Percentiles rank a stretch among this genome's conserved stretches.
phyloP scores from a whole-genome alignment of 805 yeast species.

The Yarrowia divulgata region DNA sequence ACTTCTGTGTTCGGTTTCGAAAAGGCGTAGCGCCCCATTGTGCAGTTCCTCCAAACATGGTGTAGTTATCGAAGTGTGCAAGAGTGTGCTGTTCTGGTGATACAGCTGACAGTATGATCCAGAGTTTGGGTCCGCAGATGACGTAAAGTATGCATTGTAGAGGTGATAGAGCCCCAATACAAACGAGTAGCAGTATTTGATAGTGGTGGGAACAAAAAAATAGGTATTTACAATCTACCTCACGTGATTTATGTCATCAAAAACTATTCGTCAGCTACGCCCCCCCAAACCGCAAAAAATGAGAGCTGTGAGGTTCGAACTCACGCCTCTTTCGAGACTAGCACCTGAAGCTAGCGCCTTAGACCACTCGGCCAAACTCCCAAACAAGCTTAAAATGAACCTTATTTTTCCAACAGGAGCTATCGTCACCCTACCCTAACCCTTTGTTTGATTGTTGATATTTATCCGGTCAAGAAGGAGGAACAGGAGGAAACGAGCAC shows the following conservation, averaged over 20 bases:
- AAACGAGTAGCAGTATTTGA: too few species aligned
- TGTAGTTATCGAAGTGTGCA: not conserved
- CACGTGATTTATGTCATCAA: not conserved
- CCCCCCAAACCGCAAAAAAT: constrained; percentile 21
- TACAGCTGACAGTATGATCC: not conserved
- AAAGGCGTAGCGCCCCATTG: constrained; percentile 40
- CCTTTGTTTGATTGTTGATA: too few species aligned
- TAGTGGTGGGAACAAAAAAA: too few species aligned
- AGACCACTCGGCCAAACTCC: constrained; percentile 38
- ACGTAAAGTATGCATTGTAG: not conserved
- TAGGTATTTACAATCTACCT: too few species aligned
- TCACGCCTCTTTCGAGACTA: constrained; percentile 42
- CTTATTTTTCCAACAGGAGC: not conserved
- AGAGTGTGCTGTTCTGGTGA: too few species aligned
- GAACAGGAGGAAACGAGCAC: too few species aligned
- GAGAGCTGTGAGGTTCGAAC: constrained; percentile 46
- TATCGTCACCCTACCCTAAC: not conserved
- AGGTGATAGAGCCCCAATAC: not conserved
- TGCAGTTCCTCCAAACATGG: constrained; percentile 36
- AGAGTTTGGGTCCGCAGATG: constrained; percentile 5
- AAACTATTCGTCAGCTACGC: not conserved
- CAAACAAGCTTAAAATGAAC: not conserved
- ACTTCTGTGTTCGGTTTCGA: constrained; percentile 51
- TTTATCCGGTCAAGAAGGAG: too few species aligned
- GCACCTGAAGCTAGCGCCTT: constrained; percentile 38